phyloP scores from a whole-genome alignment of 345 rosid genomes.

The Eucalyptus curtisii region DNA sequence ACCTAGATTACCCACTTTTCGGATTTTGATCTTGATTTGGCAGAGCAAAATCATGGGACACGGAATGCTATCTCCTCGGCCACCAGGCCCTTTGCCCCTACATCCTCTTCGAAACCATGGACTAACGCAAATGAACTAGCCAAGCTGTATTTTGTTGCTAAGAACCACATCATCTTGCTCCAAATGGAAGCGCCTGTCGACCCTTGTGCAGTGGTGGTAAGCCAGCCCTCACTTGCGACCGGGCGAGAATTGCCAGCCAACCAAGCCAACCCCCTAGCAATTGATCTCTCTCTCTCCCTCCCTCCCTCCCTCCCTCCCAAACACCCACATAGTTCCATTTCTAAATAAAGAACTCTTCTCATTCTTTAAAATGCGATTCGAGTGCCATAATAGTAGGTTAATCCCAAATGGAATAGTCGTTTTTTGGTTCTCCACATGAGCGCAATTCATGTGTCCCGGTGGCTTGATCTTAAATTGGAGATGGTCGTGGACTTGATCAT shows the following conservation, averaged over 20 bases:
- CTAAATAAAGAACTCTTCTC: not conserved
- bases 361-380: not conserved
- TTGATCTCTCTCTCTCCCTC: not conserved
- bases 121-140: not conserved
- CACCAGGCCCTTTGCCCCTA: not conserved
- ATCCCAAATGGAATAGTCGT: not conserved
- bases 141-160: not conserved
- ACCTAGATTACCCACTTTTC: not conserved
- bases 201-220: not conserved
- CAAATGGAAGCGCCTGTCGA: not conserved
- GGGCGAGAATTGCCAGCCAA: not conserved
- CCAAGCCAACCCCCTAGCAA: not conserved
- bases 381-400: not conserved
- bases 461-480: not conserved
- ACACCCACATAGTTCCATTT: too few species aligned
- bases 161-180: not conserved
- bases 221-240: not conserved
- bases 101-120: not conserved
- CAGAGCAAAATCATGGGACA: not conserved
- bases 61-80: not conserved
- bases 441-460: not conserved
- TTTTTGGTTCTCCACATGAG: not conserved
- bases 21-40: not conserved
- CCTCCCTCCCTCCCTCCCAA: not conserved
- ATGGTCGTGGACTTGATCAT: not conserved